Evolutionary conservation across 352 stramenopile genomes (phyloP).

Genomic region (Phytophthora pini): DNA sequence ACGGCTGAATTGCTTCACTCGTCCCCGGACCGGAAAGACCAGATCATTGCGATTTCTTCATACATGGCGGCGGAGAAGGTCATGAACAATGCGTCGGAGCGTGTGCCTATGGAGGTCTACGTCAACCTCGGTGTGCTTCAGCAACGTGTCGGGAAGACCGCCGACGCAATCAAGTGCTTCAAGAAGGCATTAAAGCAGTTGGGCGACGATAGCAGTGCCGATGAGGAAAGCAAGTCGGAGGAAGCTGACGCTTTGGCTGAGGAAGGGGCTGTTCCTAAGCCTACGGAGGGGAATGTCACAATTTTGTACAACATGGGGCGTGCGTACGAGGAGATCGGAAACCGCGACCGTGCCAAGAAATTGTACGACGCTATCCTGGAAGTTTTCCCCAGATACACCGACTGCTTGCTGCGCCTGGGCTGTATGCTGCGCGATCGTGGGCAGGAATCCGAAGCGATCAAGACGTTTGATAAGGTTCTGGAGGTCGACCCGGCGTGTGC

Average conservation of each 20-base stretch:
- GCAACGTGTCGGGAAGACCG: slow-evolving; percentile 86
- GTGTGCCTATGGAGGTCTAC: slow-evolving; percentile 85
- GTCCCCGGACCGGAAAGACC: slow-evolving; percentile 85
- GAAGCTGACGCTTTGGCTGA: slow-evolving; percentile 49
- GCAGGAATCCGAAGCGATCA: slow-evolving; percentile 87
- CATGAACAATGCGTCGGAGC: slow-evolving; percentile 84
- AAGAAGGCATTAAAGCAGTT: slow-evolving; percentile 75
- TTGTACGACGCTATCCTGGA: slow-evolving; percentile 95
- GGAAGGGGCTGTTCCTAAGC: slow-evolving; percentile 48
- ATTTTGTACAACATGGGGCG: slow-evolving; percentile 97
- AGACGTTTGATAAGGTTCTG: slow-evolving; percentile 94
- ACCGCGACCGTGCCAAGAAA: slow-evolving; percentile 89
- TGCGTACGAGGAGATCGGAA: slow-evolving; percentile 93
- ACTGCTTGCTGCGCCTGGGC: slow-evolving; percentile 93
- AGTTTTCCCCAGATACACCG: slow-evolving; percentile 94
- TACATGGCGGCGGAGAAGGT: slow-evolving; percentile 90
- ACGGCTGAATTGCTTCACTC: slow-evolving; percentile 83
- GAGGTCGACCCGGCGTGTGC: slow-evolving; percentile 91
- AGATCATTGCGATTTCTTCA: slow-evolving; percentile 90
- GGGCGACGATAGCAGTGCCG: slow-evolving; percentile 37
- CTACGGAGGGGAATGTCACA: slow-evolving; percentile 87
- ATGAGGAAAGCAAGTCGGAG: slow-evolving; percentile 49
- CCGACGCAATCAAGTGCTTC: slow-evolving; percentile 93
- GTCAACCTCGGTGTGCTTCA: slow-evolving; percentile 87
- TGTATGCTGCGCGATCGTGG: slow-evolving; percentile 95